Conservation (phyloP, 345 rosid species). For the Hevea brasiliensis region DNA sequence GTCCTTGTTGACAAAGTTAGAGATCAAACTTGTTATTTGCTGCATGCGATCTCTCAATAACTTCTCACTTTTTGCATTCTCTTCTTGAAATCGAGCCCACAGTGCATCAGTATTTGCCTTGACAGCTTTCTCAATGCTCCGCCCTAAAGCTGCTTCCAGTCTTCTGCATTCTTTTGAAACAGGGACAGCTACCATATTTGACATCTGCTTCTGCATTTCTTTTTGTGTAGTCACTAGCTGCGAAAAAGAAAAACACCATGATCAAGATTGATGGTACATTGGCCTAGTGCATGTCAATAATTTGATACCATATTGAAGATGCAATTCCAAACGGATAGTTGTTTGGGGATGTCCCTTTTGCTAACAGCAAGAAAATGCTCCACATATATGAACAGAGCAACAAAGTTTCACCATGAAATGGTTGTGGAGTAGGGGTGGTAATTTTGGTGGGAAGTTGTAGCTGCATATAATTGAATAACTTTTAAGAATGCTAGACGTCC, state of each 20-base stretch:
- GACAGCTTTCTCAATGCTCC: slow-evolving; percentile 62
- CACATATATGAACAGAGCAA: too few relatives aligned
- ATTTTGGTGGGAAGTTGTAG: too few relatives aligned
- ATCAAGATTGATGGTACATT: not conserved
- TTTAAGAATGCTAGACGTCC: not conserved
- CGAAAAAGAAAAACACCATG: slow-evolving; percentile 15
- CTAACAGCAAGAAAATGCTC: too few relatives aligned
- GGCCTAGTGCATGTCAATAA: not conserved
- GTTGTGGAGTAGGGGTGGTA: too few relatives aligned
- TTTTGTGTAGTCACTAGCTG: slow-evolving; percentile 65
- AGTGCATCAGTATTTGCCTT: slow-evolving; percentile 76
- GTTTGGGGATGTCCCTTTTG: too few relatives aligned
- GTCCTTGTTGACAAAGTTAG: slow-evolving; percentile 64
- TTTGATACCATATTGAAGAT: not conserved
- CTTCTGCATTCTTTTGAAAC: slow-evolving; percentile 73
- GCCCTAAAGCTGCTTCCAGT: slow-evolving; percentile 70
- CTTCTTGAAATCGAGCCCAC: slow-evolving; percentile 84
- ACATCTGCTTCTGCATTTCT: slow-evolving; percentile 81
- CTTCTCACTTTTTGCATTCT: slow-evolving; percentile 64
- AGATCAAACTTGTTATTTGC: slow-evolving; percentile 53
- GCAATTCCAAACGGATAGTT: not conserved
- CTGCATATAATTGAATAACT: too few relatives aligned
- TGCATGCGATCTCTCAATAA: slow-evolving; percentile 52
- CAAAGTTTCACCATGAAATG: too few relatives aligned
- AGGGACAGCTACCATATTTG: slow-evolving; percentile 52